Conservation (phyloP, 768 basidiomycete species). For the Leucosporidium yakuticum region DNA sequence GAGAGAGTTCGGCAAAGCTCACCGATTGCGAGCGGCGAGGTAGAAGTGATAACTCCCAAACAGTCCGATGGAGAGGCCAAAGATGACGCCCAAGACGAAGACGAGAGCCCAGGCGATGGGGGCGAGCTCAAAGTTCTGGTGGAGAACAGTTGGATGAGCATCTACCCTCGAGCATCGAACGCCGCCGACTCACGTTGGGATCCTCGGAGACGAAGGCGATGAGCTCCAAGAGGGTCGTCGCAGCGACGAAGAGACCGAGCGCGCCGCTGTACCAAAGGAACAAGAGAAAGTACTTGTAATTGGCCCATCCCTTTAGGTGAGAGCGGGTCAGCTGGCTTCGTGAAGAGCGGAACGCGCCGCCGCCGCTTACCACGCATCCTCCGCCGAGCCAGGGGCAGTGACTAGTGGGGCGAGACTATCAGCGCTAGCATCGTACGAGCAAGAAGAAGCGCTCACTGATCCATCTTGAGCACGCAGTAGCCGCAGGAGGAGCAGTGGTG, state of each 20-base stretch:
- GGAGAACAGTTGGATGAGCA: too few relatives aligned
- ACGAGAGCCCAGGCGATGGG: conserved; percentile 30
- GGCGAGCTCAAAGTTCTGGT: conserved; percentile 25
- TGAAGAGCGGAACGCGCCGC: background rate
- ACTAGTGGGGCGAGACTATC: background rate
- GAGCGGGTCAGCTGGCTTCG: background rate
- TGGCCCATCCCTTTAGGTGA: conserved; percentile 14
- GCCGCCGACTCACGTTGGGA: background rate
- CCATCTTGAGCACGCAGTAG: conserved; percentile 29
- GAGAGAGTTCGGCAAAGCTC: background rate
- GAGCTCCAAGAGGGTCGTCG: conserved; percentile 13
- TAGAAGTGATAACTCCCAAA: conserved; percentile 31
- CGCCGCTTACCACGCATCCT: conserved; percentile 15
- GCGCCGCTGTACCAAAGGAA: conserved; percentile 28
- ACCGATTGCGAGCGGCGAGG: conserved; percentile 18
- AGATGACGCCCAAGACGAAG: conserved; percentile 16
- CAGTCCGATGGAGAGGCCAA: conserved; percentile 7
- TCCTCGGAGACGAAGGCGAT: conserved; percentile 14
- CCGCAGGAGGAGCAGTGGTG: conserved; percentile 32
- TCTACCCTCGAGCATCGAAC: background rate
- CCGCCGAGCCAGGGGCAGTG: conserved; percentile 36
- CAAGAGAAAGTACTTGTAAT: conserved; percentile 33
- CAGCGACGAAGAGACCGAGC: conserved; percentile 10
- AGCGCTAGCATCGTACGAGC: background rate
- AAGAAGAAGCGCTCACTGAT: conserved; percentile 5